phyloP scores from a whole-genome alignment of 192 early-diverging fungal genomes.

The Coemansia aciculifera region DNA sequence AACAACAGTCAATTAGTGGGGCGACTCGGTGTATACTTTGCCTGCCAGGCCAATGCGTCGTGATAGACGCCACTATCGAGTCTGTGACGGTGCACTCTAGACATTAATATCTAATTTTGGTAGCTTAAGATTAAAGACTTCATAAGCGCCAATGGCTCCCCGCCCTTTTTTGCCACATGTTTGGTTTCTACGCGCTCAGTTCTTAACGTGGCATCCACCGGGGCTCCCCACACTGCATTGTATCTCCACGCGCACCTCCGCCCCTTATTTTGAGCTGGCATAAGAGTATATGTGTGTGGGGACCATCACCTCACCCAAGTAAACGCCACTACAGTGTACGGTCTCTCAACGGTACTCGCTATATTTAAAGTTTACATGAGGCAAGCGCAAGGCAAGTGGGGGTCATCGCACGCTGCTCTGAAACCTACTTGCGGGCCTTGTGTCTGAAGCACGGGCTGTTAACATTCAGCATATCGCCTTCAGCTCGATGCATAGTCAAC shows the following conservation, averaged over 20 bases:
- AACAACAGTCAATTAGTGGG: not conserved
- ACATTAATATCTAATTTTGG: not conserved
- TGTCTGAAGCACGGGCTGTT: not conserved
- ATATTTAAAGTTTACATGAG: not conserved
- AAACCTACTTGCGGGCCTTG: conserved; percentile 3
- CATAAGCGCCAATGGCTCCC: not conserved
- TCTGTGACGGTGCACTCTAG: not conserved
- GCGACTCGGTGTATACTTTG: not conserved
- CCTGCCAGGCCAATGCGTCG: not conserved
- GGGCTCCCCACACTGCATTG: not conserved
- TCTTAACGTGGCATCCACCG: not conserved
- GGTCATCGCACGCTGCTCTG: conserved; percentile 8
- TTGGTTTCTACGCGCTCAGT: not conserved
- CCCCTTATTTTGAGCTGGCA: not conserved
- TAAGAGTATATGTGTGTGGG: not conserved
- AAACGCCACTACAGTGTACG: not conserved
- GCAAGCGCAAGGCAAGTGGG: not conserved
- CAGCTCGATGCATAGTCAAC: not conserved
- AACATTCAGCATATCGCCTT: not conserved
- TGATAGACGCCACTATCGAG: not conserved
- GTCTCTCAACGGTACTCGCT: not conserved
- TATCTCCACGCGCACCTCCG: not conserved
- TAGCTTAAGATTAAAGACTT: not conserved
- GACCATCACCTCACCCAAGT: not conserved
- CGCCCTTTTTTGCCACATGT: not conserved